Base-by-base conservation (phyloP, 805 yeast genomes). In the Scheffersomyces ergatensis region DNA sequence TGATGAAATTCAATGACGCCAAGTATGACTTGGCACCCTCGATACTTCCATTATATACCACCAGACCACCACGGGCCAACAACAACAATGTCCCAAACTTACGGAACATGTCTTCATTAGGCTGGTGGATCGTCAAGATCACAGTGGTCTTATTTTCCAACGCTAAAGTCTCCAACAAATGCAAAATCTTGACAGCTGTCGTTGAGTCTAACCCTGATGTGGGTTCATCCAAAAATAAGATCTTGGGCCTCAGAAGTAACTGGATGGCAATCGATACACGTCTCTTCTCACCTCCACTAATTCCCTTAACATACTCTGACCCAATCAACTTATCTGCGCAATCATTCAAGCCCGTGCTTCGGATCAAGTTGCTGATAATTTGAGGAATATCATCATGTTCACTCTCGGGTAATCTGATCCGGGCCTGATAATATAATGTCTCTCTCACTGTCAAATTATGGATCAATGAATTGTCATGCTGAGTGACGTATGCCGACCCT, bases 161-260 rank as follows among this genome's bases (percentile, higher is more conserved):
- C 2, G 89, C 78, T 27, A 89, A 60, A 2, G 70, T 67, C 37
- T 77, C 68, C 42, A 88, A 65, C 30, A 88, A 76, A 23, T 72
- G 66, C 31, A 89, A 57, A 26, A 88, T 83, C 2, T 86, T 76
- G 1, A 77, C 72, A 0, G 95, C 85, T 0, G 93, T 86, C 42
- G 85, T 78, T 11, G 90, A 78, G 54, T 89, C 96, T 19, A 89
- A 69, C 0, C 96, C 96, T 4, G 95, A 85, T 0, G 96, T 89
- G 2, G 96, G 96, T 54, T 89, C 96, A 60, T 89, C 96, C 18
- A 89, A 60, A 37, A 89, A 72, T 26, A 89, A 57, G 29, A 89
- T 71, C 42, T 80, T 80, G 0, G 95, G 92, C 42, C 80, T 80
- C 43, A 82, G 80, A 31, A 89, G 63, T 26, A 89, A 64, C 55